These are phyloP conservation scores for Scolecobasidium constrictum DNA, from an alignment of 2,329 filamentous ascomycete species.

Conservation along the genomic window DNA sequence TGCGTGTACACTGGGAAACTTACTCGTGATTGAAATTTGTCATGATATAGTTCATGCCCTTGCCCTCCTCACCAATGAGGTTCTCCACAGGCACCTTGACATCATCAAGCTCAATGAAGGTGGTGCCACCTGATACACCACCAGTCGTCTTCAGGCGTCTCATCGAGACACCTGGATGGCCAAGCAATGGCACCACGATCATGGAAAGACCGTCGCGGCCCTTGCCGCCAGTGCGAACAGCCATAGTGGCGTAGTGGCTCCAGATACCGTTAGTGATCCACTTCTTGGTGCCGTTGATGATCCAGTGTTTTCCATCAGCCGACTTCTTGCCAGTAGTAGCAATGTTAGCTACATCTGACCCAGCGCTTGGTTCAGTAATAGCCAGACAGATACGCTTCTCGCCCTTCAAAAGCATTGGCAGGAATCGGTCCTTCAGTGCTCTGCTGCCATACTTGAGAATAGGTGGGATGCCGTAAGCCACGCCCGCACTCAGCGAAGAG, in stretches of 20 bases:
- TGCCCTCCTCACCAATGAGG: slow-evolving; percentile 42
- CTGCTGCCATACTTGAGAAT: slow-evolving; percentile 57
- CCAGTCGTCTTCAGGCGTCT: slow-evolving; percentile 53
- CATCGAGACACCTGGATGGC: slow-evolving; percentile 40
- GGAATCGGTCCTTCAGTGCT: slow-evolving; percentile 51
- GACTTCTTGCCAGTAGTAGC: slow-evolving; percentile 54
- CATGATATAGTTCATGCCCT: slow-evolving; percentile 50
- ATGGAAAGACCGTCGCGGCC: not conserved
- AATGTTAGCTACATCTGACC: slow-evolving; percentile 64
- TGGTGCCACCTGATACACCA: slow-evolving; percentile 51
- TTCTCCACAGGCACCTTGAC: slow-evolving; percentile 45
- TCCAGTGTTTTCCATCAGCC: slow-evolving; percentile 53
- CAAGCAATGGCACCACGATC: slow-evolving; percentile 42
- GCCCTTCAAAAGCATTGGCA: slow-evolving; percentile 57
- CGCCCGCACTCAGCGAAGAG: slow-evolving; percentile 55
- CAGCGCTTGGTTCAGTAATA: slow-evolving; percentile 67
- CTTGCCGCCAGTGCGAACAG: slow-evolving; percentile 38
- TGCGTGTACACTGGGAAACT: not conserved
- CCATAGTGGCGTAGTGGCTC: slow-evolving; percentile 47
- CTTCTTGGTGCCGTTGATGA: slow-evolving; percentile 58
- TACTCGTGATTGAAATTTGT: slow-evolving; percentile 18
- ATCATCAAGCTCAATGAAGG: slow-evolving; percentile 45
- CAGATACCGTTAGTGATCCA: slow-evolving; percentile 53
- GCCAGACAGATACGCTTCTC: slow-evolving; percentile 62
- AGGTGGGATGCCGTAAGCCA: slow-evolving; percentile 62